These are phyloP conservation scores for Cyclostephanos invisitatus DNA, from an alignment of 108 stramenopile genomes.

Conservation along the genomic window DNA sequence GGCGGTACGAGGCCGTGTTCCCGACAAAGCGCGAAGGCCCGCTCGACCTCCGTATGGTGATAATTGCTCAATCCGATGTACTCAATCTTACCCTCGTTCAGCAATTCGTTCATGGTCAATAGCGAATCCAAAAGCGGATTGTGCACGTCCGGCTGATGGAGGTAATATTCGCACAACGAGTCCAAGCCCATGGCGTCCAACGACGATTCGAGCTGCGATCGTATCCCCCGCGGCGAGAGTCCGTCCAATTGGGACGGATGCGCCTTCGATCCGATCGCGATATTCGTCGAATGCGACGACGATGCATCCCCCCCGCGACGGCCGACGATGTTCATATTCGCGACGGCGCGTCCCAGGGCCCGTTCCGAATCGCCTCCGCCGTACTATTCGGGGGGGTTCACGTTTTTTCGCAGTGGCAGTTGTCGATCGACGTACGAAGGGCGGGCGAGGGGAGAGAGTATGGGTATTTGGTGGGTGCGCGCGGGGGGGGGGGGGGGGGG, in stretches of 20 bases:
- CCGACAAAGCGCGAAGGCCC: conserved; percentile 75
- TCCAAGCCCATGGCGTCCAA: conserved; percentile 56
- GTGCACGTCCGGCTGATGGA: conserved; percentile 88
- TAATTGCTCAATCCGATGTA: conserved; percentile 84
- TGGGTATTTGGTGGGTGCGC: too few relatives aligned
- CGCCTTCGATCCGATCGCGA: conserved; percentile 79
- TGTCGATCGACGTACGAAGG: too few relatives aligned
- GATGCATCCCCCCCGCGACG: conserved; percentile 6
- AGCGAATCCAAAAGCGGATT: conserved; percentile 66
- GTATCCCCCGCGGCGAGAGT: conserved; percentile 67
- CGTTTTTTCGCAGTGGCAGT: too few relatives aligned
- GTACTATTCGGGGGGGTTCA: conserved; percentile 32
- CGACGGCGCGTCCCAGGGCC: conserved; percentile 56
- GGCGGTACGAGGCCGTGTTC: conserved; percentile 77
- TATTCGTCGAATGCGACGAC: too few relatives aligned
- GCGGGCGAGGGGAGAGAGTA: too few relatives aligned
- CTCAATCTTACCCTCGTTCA: conserved; percentile 57
- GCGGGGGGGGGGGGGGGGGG: too few relatives aligned
- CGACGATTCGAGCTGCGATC: conserved; percentile 61
- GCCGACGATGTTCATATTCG: neutral
- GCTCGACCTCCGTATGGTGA: conserved; percentile 76
- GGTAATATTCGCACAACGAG: conserved; percentile 70
- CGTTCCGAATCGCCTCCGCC: conserved; percentile 82
- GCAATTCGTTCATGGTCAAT: conserved; percentile 49
- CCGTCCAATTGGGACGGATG: conserved; percentile 72